These are phyloP conservation scores for Sporothrix euskadiensis DNA, from an alignment of 2,329 filamentous ascomycete species.

Conservation along the genomic window DNA sequence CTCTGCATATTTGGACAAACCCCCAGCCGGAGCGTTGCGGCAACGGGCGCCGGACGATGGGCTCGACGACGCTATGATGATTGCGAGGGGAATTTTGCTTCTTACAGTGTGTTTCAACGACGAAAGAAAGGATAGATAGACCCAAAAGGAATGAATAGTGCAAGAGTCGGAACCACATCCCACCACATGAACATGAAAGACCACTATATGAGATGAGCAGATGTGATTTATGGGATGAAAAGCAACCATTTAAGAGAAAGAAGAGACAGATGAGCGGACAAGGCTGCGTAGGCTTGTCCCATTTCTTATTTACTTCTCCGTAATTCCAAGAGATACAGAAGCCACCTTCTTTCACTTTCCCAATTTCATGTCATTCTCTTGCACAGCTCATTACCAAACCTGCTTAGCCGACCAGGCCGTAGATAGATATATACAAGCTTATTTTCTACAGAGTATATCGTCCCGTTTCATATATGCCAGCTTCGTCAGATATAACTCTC, in stretches of 20 bases:
- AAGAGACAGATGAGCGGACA: not conserved
- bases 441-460: not conserved
- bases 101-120: slow-evolving; percentile 24
- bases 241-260: not conserved
- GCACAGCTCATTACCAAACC: not conserved
- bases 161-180: slow-evolving; percentile 20
- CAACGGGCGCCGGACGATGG: not conserved
- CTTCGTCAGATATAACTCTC: not conserved
- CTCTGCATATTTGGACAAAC: slow-evolving; percentile 19
- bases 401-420: not conserved
- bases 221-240: not conserved
- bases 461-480: not conserved
- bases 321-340: not conserved
- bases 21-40: not conserved
- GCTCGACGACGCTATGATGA: slow-evolving; percentile 13
- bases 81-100: slow-evolving; percentile 21
- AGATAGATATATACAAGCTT: not conserved
- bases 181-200: not conserved
- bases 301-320: not conserved
- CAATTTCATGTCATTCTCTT: not conserved
- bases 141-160: slow-evolving; percentile 25
- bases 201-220: not conserved
- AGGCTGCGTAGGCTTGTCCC: not conserved
- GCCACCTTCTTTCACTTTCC: not conserved
- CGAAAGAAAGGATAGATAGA: slow-evolving; percentile 30